These are phyloP conservation scores for Stipa capillata DNA, from an alignment of 176 grass and related monocot genomes.

Conservation along the genomic window DNA sequence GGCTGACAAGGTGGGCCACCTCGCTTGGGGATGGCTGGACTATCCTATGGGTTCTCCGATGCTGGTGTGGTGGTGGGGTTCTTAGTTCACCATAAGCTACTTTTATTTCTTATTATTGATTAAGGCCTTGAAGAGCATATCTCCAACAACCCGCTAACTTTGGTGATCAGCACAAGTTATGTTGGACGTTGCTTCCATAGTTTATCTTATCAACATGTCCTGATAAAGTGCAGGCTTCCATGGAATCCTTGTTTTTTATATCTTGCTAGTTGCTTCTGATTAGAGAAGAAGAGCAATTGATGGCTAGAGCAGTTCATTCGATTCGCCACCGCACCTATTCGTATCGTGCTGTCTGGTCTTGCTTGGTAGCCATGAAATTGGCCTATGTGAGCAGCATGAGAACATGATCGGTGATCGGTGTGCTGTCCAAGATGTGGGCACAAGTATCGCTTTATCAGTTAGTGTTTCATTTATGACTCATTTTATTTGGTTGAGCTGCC, in stretches of 20 bases:
- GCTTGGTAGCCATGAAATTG: background rate
- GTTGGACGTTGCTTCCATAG: slow-evolving; percentile 1
- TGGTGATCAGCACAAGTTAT: background rate
- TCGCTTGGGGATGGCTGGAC: background rate
- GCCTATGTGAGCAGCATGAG: background rate
- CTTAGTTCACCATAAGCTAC: background rate
- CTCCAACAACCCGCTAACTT: background rate
- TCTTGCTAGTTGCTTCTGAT: background rate
- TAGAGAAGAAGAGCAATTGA: background rate
- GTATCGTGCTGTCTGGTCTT: background rate
- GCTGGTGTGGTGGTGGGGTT: background rate
- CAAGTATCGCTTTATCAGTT: background rate
- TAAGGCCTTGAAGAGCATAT: background rate
- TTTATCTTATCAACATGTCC: background rate
- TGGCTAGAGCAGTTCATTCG: background rate
- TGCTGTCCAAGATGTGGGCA: background rate
- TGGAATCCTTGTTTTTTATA: background rate
- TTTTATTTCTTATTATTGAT: background rate
- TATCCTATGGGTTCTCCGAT: background rate
- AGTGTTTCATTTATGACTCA: background rate
- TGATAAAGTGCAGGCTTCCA: background rate
- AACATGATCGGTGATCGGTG: background rate
- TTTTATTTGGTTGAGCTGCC: background rate
- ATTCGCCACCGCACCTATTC: background rate
- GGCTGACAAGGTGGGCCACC: background rate